Conservation (phyloP, 2,329 filamentous ascomycete genomes). For the Hypocreales sp. region DNA sequence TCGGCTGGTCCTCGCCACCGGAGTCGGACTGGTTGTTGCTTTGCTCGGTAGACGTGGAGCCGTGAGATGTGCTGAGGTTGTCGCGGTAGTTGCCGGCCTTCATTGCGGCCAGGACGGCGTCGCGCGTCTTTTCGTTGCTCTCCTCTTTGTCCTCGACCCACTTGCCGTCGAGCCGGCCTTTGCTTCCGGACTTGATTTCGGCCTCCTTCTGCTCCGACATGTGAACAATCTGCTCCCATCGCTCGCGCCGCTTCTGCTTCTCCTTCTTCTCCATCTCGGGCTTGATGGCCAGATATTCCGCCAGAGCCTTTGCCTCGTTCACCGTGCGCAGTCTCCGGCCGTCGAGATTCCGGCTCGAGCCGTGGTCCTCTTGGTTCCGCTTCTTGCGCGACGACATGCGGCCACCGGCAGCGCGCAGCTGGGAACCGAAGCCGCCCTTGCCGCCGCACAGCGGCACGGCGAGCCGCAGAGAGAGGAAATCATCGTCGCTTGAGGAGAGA, state of each 20-base stretch:
- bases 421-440: constrained; percentile 95
- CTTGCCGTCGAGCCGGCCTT: constrained; percentile 64
- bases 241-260: constrained; percentile 66
- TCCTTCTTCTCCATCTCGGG: constrained; percentile 95
- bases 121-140: constrained; percentile 65
- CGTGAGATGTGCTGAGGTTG: constrained; percentile 37
- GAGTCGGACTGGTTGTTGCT: constrained; percentile 12
- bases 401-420: constrained; percentile 87
- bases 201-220: constrained; percentile 69
- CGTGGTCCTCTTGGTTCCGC: constrained; percentile 71
- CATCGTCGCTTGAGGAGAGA: constrained; percentile 39
- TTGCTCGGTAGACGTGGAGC: constrained; percentile 24
- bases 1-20: constrained; percentile 22
- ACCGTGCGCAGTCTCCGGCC: constrained; percentile 81
- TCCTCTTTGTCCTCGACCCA: constrained; percentile 96
- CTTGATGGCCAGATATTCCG: constrained; percentile 88
- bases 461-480: constrained; percentile 71
- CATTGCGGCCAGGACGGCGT: constrained; percentile 58
- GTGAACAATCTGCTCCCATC: constrained; percentile 83
- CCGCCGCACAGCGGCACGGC: constrained; percentile 71
- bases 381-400: constrained; percentile 96
- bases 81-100: constrained; percentile 47
- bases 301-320: constrained; percentile 85
- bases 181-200: constrained; percentile 61
- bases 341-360: constrained; percentile 84